Percentiles rank a stretch among this genome's conserved stretches.
These are phyloP conservation scores for Cyanidium caldarium DNA, from an alignment of 23 red algal species.

Conservation along the genomic window DNA sequence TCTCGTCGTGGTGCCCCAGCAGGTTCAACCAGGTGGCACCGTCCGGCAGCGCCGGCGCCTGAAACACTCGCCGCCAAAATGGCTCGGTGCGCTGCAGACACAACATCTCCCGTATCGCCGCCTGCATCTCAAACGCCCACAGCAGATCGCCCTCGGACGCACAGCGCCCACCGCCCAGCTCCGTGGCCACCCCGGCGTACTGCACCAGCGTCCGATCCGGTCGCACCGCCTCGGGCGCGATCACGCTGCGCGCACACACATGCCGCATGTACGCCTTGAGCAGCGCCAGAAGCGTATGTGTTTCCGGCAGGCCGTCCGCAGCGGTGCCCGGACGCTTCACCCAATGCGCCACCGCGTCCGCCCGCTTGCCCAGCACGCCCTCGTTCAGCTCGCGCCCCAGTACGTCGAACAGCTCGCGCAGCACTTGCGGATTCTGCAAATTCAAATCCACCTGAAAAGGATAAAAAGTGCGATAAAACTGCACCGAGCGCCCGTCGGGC, in stretches of 20 bases:
- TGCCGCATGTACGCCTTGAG: constrained; percentile 74
- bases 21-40: constrained; percentile 33
- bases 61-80: constrained; percentile 44
- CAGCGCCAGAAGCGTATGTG: constrained; percentile 45
- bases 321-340: constrained; percentile 34
- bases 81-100: constrained; percentile 55
- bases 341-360: constrained; percentile 63
- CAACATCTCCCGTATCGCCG: constrained; percentile 48
- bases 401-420: constrained; percentile 47
- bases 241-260: constrained; percentile 17
- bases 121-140: constrained; percentile 67
- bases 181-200: constrained; percentile 31
- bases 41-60: constrained; percentile 8
- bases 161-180: constrained; percentile 11
- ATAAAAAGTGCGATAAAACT: constrained; percentile 73
- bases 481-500: neutral
- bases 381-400: constrained; percentile 50
- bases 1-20: constrained; percentile 81
- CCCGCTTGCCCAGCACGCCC: constrained; percentile 69
- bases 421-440: constrained; percentile 58
- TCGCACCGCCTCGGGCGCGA: constrained; percentile 70
- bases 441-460: constrained; percentile 92
- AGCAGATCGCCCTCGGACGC: constrained; percentile 61
- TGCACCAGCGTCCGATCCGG: constrained; percentile 2
- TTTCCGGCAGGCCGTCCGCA: constrained; percentile 31